phyloP scores from a whole-genome alignment of 2,329 filamentous ascomycete species.

The Claviceps lovelessii region DNA sequence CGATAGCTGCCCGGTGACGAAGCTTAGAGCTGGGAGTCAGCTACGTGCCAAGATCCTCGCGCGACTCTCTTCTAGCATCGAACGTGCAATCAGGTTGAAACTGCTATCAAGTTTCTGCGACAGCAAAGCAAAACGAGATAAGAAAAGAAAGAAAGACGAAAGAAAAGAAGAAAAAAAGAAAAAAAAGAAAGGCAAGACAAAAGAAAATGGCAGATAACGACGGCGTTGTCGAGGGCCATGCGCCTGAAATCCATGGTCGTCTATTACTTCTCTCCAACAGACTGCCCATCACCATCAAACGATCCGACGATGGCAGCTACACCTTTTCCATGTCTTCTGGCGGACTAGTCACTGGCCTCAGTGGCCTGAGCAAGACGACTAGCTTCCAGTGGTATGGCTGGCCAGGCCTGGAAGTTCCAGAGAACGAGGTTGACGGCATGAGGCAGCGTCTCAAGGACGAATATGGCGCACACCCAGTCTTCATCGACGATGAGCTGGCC shows the following conservation, averaged over 20 bases:
- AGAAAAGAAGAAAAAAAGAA: neutral
- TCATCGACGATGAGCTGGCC: constrained; percentile 83
- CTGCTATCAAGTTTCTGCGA: neutral
- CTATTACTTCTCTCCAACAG: constrained; percentile 88
- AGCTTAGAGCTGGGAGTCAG: neutral
- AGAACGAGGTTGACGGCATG: constrained; percentile 62
- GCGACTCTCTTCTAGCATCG: neutral
- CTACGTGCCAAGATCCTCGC: neutral
- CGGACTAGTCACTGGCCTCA: constrained; percentile 84
- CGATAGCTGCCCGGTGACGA: neutral
- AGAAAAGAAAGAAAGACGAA: neutral
- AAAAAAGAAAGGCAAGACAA: neutral
- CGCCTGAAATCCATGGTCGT: constrained; percentile 27
- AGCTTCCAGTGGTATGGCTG: constrained; percentile 98
- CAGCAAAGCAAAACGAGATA: neutral
- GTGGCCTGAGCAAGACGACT: constrained; percentile 79
- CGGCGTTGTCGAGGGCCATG: constrained; percentile 18
- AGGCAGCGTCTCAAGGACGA: constrained; percentile 69
- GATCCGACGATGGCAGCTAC: constrained; percentile 80
- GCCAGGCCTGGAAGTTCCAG: constrained; percentile 85
- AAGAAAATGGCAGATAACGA: constrained; percentile 1
- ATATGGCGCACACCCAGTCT: constrained; percentile 80
- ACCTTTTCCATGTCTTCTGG: constrained; percentile 94
- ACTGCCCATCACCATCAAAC: constrained; percentile 91
- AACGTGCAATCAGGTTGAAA: neutral